A percentile compares a stretch with the other conserved stretches of the same genome.
Evolutionary conservation across 805 yeast species (phyloP).

Genomic region (Suhomyces xylopsoci): DNA sequence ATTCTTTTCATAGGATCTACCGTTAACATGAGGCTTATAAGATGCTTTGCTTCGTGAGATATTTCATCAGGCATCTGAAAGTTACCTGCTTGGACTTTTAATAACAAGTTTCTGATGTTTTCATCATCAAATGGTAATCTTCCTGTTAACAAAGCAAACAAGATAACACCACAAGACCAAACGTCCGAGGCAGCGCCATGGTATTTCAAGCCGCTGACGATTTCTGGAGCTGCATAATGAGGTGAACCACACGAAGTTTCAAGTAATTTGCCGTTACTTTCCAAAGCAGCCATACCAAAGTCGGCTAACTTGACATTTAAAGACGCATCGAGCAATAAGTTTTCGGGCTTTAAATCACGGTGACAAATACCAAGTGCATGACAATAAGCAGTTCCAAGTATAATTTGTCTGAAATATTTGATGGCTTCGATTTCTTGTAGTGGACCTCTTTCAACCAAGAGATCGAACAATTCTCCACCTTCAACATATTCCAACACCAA

Average conservation of each 20-base stretch:
- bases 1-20: conserved; percentile 72
- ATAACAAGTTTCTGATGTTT: conserved; percentile 62
- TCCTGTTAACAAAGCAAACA: conserved; percentile 76
- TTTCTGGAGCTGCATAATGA: conserved; percentile 87
- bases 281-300: conserved; percentile 88
- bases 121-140: conserved; percentile 83
- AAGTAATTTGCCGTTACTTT: conserved; percentile 62
- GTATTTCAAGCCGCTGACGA: conserved; percentile 71
- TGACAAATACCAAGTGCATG: conserved; percentile 80
- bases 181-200: conserved; percentile 85
- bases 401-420: conserved; percentile 71
- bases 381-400: conserved; percentile 75
- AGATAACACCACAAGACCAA: conserved; percentile 85
- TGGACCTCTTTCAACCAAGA: conserved; percentile 67
- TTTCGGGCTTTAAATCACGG: conserved; percentile 81
- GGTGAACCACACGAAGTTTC: conserved; percentile 88
- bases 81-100: conserved; percentile 74
- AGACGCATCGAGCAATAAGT: conserved; percentile 62
- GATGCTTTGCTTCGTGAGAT: conserved; percentile 63
- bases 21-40: conserved; percentile 61
- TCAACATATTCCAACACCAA: conserved; percentile 79
- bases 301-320: conserved; percentile 77
- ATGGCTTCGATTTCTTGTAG: conserved; percentile 72
- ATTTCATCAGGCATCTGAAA: conserved; percentile 69
- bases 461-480: conserved; percentile 83